phyloP scores from a whole-genome alignment of 163 green algal species.

The Prototheca cutis region DNA sequence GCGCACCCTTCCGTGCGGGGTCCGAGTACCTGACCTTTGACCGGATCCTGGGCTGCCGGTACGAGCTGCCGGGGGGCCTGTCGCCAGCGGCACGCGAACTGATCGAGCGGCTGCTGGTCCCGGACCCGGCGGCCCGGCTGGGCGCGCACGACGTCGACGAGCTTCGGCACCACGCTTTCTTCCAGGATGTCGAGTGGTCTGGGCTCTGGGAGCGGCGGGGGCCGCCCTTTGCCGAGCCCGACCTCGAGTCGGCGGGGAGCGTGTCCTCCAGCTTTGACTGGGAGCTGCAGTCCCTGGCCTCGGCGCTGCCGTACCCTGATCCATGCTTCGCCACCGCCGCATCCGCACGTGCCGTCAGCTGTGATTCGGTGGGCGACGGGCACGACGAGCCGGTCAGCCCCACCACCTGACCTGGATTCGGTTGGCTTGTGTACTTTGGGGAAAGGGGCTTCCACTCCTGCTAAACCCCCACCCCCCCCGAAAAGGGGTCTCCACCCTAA shows the following conservation, averaged over 20 bases:
- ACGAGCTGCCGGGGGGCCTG: conserved; percentile 35
- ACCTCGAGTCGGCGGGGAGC: conserved; percentile 41
- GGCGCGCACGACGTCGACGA: conserved; percentile 36
- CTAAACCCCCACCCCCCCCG: too few species aligned
- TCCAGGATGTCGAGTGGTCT: conserved; percentile 68
- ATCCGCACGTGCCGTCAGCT: too few species aligned
- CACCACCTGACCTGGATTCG: too few species aligned
- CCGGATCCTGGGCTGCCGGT: conserved; percentile 32
- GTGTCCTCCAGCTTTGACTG: conserved; percentile 27
- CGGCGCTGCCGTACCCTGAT: too few species aligned
- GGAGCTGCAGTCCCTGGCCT: too few species aligned
- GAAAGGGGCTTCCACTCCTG: too few species aligned
- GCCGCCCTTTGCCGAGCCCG: conserved; percentile 54
- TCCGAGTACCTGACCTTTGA: conserved; percentile 92
- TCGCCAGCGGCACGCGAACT: conserved; percentile 42
- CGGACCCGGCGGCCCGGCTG: conserved; percentile 21
- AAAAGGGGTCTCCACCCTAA: too few species aligned
- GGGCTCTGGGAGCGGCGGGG: conserved; percentile 39
- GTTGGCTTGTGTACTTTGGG: too few species aligned
- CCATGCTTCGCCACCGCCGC: too few species aligned
- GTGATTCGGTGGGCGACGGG: too few species aligned
- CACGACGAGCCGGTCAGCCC: too few species aligned
- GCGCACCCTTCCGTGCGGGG: conserved; percentile 53
- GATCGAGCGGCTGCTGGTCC: conserved; percentile 31
- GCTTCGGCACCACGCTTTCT: conserved; percentile 74